A percentile compares a stretch with the other conserved stretches of the same genome.
Conservation (phyloP, 768 basidiomycete genomes). For the Leccinum obscurum region DNA sequence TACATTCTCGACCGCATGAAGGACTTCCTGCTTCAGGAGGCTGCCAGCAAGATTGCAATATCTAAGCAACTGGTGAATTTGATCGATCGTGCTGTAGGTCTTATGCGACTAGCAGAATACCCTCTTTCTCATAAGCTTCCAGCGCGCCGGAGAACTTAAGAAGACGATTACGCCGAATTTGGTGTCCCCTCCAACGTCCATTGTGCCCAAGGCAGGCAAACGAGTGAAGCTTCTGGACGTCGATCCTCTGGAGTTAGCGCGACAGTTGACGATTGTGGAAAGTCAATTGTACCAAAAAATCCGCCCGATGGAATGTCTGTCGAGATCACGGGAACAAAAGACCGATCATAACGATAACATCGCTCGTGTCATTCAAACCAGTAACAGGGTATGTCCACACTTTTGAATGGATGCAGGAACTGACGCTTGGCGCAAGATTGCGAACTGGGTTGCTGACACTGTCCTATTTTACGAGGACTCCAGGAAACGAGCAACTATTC, state of each 20-base stretch:
- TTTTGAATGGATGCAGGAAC: neutral
- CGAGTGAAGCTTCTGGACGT: constrained; percentile 84
- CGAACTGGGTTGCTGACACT: constrained; percentile 88
- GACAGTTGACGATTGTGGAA: constrained; percentile 93
- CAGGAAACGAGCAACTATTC: constrained; percentile 71
- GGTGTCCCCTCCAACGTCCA: constrained; percentile 69
- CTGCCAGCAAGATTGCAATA: constrained; percentile 62
- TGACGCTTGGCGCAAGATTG: constrained; percentile 56
- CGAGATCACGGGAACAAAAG: constrained; percentile 76
- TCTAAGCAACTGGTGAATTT: constrained; percentile 73
- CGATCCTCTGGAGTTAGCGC: constrained; percentile 84
- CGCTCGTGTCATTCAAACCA: constrained; percentile 81
- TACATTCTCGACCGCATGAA: constrained; percentile 81
- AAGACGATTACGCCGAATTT: constrained; percentile 57
- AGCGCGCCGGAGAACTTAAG: constrained; percentile 55
- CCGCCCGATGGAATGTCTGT: constrained; percentile 85
- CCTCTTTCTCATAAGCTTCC: constrained; percentile 20
- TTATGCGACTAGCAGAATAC: constrained; percentile 1
- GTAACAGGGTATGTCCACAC: constrained; percentile 64
- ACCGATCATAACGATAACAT: constrained; percentile 81
- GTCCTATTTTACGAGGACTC: constrained; percentile 83
- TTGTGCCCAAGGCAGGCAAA: constrained; percentile 68
- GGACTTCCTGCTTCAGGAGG: constrained; percentile 69
- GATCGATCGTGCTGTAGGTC: constrained; percentile 78
- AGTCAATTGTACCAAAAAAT: constrained; percentile 85